Percentiles rank a stretch among this genome's conserved stretches.
phyloP scores from a whole-genome alignment of 2,329 filamentous ascomycete species.

The Xylariaceae sp. region DNA sequence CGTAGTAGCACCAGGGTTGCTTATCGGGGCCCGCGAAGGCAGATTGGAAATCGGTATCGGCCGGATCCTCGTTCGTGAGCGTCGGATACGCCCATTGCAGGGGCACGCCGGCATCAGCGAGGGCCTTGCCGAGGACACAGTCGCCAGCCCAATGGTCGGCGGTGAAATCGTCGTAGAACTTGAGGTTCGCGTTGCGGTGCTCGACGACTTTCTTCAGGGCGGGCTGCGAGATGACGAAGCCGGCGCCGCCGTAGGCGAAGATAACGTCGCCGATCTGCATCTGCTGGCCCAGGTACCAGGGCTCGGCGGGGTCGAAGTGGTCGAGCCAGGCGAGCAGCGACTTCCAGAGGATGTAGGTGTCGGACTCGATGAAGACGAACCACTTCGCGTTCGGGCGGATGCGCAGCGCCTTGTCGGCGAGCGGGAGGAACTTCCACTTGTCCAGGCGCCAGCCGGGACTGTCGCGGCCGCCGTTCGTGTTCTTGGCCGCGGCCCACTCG shows the following conservation, averaged over 20 bases:
- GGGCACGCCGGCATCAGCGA: slow-evolving; percentile 41
- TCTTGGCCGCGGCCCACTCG: slow-evolving; percentile 28
- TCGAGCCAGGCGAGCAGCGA: slow-evolving; percentile 49
- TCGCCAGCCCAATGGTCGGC: slow-evolving; percentile 45
- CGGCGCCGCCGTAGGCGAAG: slow-evolving; percentile 50
- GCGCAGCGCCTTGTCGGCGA: slow-evolving; percentile 44
- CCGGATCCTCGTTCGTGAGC: slow-evolving; percentile 36
- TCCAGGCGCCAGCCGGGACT: slow-evolving; percentile 48
- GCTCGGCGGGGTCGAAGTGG: slow-evolving; percentile 42
- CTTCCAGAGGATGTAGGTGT: slow-evolving; percentile 52
- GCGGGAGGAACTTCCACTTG: slow-evolving; percentile 54
- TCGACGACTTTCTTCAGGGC: slow-evolving; percentile 42
- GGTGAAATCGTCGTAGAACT: slow-evolving; percentile 42
- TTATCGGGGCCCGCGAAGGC: slow-evolving; percentile 36
- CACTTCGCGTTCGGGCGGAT: slow-evolving; percentile 45
- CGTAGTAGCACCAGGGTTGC: slow-evolving; percentile 45
- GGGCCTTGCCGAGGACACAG: slow-evolving; percentile 43
- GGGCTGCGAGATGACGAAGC: slow-evolving; percentile 46
- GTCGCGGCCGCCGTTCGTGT: slow-evolving; percentile 34
- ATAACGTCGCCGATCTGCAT: slow-evolving; percentile 45
- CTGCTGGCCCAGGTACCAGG: slow-evolving; percentile 49
- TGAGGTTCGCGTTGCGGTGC: slow-evolving; percentile 37
- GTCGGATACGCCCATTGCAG: slow-evolving; percentile 45
- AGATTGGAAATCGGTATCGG: slow-evolving; percentile 40
- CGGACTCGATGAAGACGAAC: slow-evolving; percentile 56